Evolutionary conservation across 1,139 yeast species (phyloP), one percentile per base, ranked within the genome.

Genomic region (Suhomyces choctaworum): DNA sequence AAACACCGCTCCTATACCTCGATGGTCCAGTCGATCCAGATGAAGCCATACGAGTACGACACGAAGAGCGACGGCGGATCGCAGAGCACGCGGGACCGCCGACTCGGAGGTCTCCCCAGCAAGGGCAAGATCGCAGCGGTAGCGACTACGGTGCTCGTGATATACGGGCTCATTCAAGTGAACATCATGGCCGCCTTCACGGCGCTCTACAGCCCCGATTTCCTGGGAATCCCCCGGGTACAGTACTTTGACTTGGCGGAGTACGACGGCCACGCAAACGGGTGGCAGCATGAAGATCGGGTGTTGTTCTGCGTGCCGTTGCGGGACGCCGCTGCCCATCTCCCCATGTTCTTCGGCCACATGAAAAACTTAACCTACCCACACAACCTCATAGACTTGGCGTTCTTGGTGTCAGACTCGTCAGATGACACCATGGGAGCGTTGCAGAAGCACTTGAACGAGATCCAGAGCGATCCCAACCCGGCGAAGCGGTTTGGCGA

Each of bases 331-430:
- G 76, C 80, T 4, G 70, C 75, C n/a, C 82, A 76, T 51, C 63
- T 77, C 48, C 81, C 82, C 22, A 77, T 76, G 82, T 76, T 76
- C 48, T 77, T 77, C 46, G 66, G 72, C 19, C 80, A 76, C 48
- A 69, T 77, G 78, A 61, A 54, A 42, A 76, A 76, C 54, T 62
- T 77, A 54, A 72, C 80, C 3, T 77, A 76, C 47, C 82, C 82
- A 9, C 82, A 77, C 51, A 58, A 70, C 45, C 58, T 76, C 42
- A 74, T 77, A 29, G 82, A 77, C 50, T 60, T 77, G 45, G 80
- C 82, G 22, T 77, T 77, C 50, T 61, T 77, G 45, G 80, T 77
- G 3, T 68, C 77, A 26, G 82, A 77, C 56, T 72, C 80, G 1
- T 68, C 75, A 20, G 82, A 76, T 54, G 75, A 75, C 47, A 76